A percentile compares a stretch with the other conserved stretches of the same genome.
These are phyloP conservation scores for Emergomyces africanus DNA, from an alignment of 2,329 filamentous ascomycete species.

Conservation along the genomic window DNA sequence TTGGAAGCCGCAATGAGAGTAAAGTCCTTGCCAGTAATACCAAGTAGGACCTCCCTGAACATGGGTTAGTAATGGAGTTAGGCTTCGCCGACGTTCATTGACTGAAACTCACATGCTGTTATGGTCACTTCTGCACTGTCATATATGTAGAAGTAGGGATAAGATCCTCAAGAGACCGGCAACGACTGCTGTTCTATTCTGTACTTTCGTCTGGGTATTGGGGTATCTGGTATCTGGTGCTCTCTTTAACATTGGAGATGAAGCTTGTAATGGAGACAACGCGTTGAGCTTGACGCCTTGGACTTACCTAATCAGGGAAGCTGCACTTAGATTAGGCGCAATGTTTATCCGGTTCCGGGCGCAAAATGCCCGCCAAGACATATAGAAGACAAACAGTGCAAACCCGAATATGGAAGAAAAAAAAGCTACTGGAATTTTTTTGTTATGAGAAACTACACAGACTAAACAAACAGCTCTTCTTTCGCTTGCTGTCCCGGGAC, in stretches of 20 bases:
- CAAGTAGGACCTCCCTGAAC: slow-evolving; percentile 85
- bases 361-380: slow-evolving; percentile 8
- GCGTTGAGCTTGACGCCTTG: slow-evolving; percentile 31
- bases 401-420: slow-evolving; percentile 21
- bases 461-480: not conserved
- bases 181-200: not conserved
- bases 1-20: slow-evolving; percentile 96
- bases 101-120: not conserved
- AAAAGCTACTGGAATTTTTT: slow-evolving; percentile 3
- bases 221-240: not conserved
- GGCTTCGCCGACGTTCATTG: not conserved
- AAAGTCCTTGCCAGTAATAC: slow-evolving; percentile 98
- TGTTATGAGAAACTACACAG: not conserved
- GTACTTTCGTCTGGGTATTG: not conserved
- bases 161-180: not conserved
- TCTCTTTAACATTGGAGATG: not conserved
- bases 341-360: slow-evolving; percentile 15
- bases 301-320: slow-evolving; percentile 13
- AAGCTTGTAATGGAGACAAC: slow-evolving; percentile 14
- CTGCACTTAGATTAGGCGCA: slow-evolving; percentile 18
- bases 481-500: not conserved
- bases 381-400: slow-evolving; percentile 18
- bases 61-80: not conserved
- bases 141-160: not conserved
- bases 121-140: not conserved